Base-by-base conservation (phyloP, 306 rosid genomes). In the Casuarina cunninghamiana region DNA sequence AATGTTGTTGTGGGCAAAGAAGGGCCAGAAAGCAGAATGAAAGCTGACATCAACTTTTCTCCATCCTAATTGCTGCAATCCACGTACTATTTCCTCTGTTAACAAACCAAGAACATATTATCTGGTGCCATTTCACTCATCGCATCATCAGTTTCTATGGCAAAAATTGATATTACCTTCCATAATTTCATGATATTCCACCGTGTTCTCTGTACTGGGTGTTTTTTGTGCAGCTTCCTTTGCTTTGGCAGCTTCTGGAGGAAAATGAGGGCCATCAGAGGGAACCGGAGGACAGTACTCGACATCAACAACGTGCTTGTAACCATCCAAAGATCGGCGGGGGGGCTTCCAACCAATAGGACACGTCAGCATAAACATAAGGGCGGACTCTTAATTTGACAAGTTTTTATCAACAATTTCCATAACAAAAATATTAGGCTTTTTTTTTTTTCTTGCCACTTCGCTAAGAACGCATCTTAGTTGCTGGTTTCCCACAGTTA, bases 1-100 rank as follows among this genome's bases (percentile, higher is more conserved):
- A 86, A 95, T 95, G 91, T 95, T 92, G 91, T 95, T 95, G 78
- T 95, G 98, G 61, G 97, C 98, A 38, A 95, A 95, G 92, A 91
- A 92, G 71, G 97, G 97, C 97, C 88, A 93, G 63, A 84, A 75
- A 32, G 97, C 89, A 7, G 96, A 84, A 75, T 95, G 98, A 81
- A 95, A 95, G 90, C 93, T 95, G 88, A 93, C 97, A 75, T 92
- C 97, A 26, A 95, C 89, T 85, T 93, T 92, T 83, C 83, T 95
- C 98, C 97, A 95, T 71, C 93, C 93, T 88, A 95, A 60, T 81
- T 84, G 91, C 84, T 92, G 98, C 41, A 95, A 88, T 66, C 97
- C 97, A 10, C 69, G 85, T 61, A 93, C 88, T 84, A 92, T 93
- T 87, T 95, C 97, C 83, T 95, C 98, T 95, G 96, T 87, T 42